These are phyloP conservation scores for Coemansia sp. DNA, from an alignment of 192 early-diverging fungal species.

Conservation along the genomic window DNA sequence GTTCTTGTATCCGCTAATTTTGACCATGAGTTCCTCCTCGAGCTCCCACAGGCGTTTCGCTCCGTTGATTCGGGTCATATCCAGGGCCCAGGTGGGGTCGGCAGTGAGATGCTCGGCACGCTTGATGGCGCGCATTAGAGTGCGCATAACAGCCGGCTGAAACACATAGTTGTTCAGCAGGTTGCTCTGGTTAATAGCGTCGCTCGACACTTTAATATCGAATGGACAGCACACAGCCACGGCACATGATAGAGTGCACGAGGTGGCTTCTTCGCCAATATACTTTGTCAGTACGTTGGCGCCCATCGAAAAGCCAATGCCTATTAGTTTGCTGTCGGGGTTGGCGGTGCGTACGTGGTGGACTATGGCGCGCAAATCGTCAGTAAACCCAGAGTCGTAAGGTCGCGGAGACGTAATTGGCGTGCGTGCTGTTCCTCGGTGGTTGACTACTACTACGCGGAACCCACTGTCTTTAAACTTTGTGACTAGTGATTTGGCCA, in stretches of 20 bases:
- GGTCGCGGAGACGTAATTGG: conserved; percentile 74
- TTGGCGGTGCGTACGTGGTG: conserved; percentile 35
- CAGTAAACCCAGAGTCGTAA: conserved; percentile 78
- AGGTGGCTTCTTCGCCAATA: conserved; percentile 74
- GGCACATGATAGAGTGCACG: conserved; percentile 69
- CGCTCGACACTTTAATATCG: conserved; percentile 64
- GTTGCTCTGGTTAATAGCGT: conserved; percentile 58
- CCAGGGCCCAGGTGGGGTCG: conserved; percentile 43
- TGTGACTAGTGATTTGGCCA: conserved; percentile 64
- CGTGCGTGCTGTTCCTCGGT: conserved; percentile 82
- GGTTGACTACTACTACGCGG: conserved; percentile 81
- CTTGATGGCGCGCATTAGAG: conserved; percentile 56
- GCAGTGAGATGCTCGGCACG: conserved; percentile 43
- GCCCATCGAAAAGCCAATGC: conserved; percentile 89
- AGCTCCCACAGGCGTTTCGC: conserved; percentile 76
- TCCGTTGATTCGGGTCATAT: conserved; percentile 54
- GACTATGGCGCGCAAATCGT: conserved; percentile 60
- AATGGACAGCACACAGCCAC: conserved; percentile 86
- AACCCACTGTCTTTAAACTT: conserved; percentile 47
- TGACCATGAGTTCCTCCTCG: conserved; percentile 73
- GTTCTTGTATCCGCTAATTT: conserved; percentile 70
- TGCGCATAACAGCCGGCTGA: conserved; percentile 59
- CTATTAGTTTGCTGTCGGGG: conserved; percentile 67
- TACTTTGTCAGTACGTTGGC: conserved; percentile 91
- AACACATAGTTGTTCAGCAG: conserved; percentile 62